A percentile compares a stretch with the other conserved stretches of the same genome.
phyloP scores from a whole-genome alignment of 2,329 filamentous ascomycete species.

The Clarireedia paspali region DNA sequence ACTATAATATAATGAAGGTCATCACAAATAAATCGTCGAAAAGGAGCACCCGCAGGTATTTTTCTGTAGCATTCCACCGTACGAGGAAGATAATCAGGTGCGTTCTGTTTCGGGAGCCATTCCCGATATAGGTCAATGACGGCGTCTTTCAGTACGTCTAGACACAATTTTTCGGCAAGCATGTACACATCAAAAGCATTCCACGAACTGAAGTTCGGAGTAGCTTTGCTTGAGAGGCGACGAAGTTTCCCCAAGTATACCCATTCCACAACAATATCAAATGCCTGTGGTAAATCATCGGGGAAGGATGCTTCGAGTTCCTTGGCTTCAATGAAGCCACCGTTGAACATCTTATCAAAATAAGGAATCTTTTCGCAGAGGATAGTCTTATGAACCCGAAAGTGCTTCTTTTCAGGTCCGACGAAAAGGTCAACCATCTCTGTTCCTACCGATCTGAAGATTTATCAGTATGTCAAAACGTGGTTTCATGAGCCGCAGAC shows the following conservation, averaged over 20 bases:
- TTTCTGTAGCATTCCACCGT: too few relatives aligned
- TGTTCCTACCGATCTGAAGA: not conserved
- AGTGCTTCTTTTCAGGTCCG: slow-evolving; percentile 4
- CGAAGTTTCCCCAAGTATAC: not conserved
- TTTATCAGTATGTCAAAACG: not conserved
- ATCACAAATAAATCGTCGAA: too few relatives aligned
- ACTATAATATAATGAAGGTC: too few relatives aligned
- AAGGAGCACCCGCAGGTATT: too few relatives aligned
- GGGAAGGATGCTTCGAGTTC: slow-evolving; percentile 7
- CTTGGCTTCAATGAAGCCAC: slow-evolving; percentile 4
- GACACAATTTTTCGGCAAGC: not conserved
- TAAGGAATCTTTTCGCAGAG: slow-evolving; percentile 9
- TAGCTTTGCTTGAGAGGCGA: too few relatives aligned
- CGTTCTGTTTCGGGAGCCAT: too few relatives aligned
- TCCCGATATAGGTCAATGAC: not conserved
- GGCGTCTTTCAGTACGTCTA: not conserved
- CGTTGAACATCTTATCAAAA: slow-evolving; percentile 10
- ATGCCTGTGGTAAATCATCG: slow-evolving; percentile 5
- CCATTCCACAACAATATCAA: slow-evolving; percentile 4
- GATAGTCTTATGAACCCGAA: slow-evolving; percentile 4
- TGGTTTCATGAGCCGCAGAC: not conserved
- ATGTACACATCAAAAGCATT: not conserved
- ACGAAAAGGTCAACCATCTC: slow-evolving; percentile 15
- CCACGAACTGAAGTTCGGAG: not conserved
- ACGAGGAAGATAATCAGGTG: too few relatives aligned